Conservation (phyloP, 108 stramenopile species). For the Fragilariopsis cylindrus region DNA sequence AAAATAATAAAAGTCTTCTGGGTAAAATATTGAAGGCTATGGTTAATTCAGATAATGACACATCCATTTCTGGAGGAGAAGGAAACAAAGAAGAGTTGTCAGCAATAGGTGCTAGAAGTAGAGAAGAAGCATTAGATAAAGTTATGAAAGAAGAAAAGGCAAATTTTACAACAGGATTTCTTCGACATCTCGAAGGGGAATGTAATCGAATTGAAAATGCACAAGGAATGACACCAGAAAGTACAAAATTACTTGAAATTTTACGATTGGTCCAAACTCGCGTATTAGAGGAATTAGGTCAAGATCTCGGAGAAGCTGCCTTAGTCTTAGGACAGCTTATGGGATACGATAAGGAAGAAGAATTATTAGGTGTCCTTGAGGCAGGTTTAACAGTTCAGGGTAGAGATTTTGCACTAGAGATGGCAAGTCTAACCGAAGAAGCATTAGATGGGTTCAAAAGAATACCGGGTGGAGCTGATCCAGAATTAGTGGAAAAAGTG, state of each 20-base stretch:
- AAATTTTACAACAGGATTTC: conserved; percentile 73
- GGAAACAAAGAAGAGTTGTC: background rate
- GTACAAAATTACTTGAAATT: conserved; percentile 56
- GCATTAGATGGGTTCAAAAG: conserved; percentile 69
- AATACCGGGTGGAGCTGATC: conserved; percentile 62
- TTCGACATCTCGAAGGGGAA: conserved; percentile 77
- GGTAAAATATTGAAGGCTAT: conserved; percentile 68
- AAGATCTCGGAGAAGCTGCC: conserved; percentile 74
- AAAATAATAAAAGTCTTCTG: conserved; percentile 55
- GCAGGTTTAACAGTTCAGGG: conserved; percentile 77
- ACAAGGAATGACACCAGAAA: conserved; percentile 55
- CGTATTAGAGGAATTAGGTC: conserved; percentile 73
- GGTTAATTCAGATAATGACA: conserved; percentile 18
- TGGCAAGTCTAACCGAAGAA: conserved; percentile 57
- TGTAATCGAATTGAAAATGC: conserved; percentile 63
- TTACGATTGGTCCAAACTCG: conserved; percentile 73
- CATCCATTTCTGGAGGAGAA: conserved; percentile 9
- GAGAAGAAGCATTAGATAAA: conserved; percentile 55
- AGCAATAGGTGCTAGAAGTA: background rate
- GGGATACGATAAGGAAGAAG: conserved; percentile 66
- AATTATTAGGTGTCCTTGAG: conserved; percentile 72
- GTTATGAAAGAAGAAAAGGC: conserved; percentile 54
- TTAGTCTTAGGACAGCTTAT: conserved; percentile 71
- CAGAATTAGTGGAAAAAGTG: conserved; percentile 58
- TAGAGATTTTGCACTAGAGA: conserved; percentile 61